These are phyloP conservation scores for Trifolium pratense DNA, from an alignment of 306 rosid species.

Conservation along the genomic window DNA sequence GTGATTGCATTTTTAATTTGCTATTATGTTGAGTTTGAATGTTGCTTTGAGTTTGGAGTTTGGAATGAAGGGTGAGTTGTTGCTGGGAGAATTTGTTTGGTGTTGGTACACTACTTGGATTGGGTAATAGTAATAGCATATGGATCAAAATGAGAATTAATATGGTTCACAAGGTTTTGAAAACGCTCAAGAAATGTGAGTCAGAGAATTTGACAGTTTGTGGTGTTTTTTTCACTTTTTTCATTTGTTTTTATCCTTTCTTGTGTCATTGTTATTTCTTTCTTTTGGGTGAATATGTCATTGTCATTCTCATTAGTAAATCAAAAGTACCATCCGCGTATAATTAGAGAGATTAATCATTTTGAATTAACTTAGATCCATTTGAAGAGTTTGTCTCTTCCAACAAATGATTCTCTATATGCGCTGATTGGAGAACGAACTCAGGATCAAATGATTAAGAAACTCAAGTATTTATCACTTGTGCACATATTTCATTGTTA, in stretches of 20 bases:
- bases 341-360: too few relatives aligned
- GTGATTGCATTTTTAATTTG: conserved; percentile 1
- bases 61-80: not conserved
- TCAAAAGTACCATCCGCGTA: too few relatives aligned
- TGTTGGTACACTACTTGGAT: not conserved
- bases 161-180: conserved; percentile 6
- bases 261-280: not conserved
- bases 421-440: too few relatives aligned
- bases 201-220: conserved; percentile 16
- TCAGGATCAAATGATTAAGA: too few relatives aligned
- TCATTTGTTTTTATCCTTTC: not conserved
- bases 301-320: too few relatives aligned
- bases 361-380: too few relatives aligned
- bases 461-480: too few relatives aligned
- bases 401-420: too few relatives aligned
- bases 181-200: not conserved
- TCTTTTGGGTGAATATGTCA: not conserved
- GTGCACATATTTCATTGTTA: not conserved
- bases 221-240: not conserved
- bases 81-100: not conserved
- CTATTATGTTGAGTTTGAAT: not conserved
- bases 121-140: not conserved
- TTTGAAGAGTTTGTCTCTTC: too few relatives aligned
- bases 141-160: not conserved
- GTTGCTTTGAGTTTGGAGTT: not conserved